These are phyloP conservation scores for Sechiopsis laciniata DNA, from an alignment of 306 rosid species.

Conservation along the genomic window DNA sequence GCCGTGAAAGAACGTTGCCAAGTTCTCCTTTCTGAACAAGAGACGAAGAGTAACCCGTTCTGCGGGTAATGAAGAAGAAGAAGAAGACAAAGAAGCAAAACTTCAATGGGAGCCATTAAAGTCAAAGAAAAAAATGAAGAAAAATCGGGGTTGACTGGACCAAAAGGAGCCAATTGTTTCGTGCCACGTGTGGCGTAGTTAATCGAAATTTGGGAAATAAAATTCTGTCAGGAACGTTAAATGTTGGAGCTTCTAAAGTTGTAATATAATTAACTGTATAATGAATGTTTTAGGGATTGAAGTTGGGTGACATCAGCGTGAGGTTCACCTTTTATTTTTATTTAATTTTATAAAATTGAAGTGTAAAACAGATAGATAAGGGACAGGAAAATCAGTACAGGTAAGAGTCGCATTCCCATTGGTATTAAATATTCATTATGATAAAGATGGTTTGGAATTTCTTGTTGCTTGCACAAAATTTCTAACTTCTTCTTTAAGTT, in stretches of 20 bases:
- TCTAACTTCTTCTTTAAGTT: too few species aligned
- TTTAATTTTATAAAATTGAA: not conserved
- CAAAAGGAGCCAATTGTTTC: not conserved
- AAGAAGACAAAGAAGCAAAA: not conserved
- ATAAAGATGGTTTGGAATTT: not conserved
- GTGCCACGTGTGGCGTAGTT: not conserved
- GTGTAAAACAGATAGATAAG: slow-evolving; percentile 10
- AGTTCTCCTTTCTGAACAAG: not conserved
- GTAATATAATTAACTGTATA: not conserved
- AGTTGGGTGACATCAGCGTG: not conserved
- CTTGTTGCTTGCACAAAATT: not conserved
- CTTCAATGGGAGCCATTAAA: not conserved
- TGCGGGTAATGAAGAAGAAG: not conserved
- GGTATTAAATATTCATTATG: too few species aligned
- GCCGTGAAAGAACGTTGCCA: not conserved
- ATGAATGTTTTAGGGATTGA: slow-evolving; percentile 6
- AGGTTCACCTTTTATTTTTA: not conserved
- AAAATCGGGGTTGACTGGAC: slow-evolving; percentile 8
- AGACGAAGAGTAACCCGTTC: slow-evolving; percentile 2
- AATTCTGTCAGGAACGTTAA: not conserved
- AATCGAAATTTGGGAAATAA: not conserved
- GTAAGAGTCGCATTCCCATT: slow-evolving; percentile 10
- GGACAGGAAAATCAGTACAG: slow-evolving; percentile 5
- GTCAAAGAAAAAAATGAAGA: not conserved
- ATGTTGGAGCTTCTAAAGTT: not conserved